phyloP scores from a whole-genome alignment of 495 filamentous ascomycete genomes.

The Acidiella bohemica region DNA sequence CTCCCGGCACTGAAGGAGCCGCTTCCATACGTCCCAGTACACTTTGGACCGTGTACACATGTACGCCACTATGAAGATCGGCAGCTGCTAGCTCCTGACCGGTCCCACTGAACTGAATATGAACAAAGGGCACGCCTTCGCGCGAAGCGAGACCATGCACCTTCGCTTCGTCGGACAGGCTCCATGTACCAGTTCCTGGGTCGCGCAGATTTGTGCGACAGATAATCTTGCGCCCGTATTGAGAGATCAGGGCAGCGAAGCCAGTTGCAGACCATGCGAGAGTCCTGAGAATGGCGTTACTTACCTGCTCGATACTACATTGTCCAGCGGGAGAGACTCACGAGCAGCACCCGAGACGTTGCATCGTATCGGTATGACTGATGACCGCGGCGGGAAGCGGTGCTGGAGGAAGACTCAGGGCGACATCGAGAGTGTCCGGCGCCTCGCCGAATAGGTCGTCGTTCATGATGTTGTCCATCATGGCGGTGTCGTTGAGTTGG shows the following conservation, averaged over 20 bases:
- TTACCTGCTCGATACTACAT: neutral
- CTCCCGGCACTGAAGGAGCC: constrained; percentile 37
- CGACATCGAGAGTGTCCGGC: constrained; percentile 59
- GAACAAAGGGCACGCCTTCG: constrained; percentile 45
- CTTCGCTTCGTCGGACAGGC: constrained; percentile 56
- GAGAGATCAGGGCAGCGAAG: constrained; percentile 68
- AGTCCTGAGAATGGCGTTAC: constrained; percentile 43
- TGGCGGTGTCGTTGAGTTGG: constrained; percentile 16
- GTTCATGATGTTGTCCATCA: constrained; percentile 32
- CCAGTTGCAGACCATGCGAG: constrained; percentile 85
- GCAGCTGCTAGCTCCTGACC: constrained; percentile 63
- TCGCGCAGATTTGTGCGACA: constrained; percentile 59
- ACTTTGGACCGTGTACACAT: constrained; percentile 48
- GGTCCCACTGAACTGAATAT: constrained; percentile 67
- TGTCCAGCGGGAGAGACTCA: constrained; percentile 38
- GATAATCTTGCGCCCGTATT: constrained; percentile 53
- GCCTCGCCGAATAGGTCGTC: constrained; percentile 64
- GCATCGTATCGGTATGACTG: constrained; percentile 63
- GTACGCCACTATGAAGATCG: constrained; percentile 59
- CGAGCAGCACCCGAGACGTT: constrained; percentile 69
- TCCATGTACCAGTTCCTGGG: constrained; percentile 60
- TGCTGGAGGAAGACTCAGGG: constrained; percentile 36
- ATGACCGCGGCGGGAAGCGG: constrained; percentile 49
- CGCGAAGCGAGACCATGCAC: constrained; percentile 33
- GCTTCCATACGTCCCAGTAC: constrained; percentile 52